These are phyloP conservation scores for Lentinula novae-zelandiae DNA, from an alignment of 1,284 basidiomycete species.

Conservation along the genomic window DNA sequence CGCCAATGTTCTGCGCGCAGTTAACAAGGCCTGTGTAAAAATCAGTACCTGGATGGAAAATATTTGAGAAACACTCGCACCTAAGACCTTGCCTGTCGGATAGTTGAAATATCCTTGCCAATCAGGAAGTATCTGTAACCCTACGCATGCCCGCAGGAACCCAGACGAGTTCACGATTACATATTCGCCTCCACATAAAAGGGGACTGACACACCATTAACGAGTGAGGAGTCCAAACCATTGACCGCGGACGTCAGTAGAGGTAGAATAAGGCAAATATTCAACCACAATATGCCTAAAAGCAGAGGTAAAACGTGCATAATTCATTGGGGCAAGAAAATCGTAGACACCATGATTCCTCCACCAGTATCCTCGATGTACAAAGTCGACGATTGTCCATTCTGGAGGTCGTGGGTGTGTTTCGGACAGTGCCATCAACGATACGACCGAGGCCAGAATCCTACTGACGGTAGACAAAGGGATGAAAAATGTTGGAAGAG, in stretches of 20 bases:
- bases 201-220: conserved; percentile 46
- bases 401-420: conserved; percentile 28
- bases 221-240: conserved; percentile 59
- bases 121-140: conserved; percentile 60
- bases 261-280: conserved; percentile 55
- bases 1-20: conserved; percentile 60
- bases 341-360: conserved; percentile 44
- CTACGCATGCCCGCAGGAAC: conserved; percentile 24
- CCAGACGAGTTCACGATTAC: too few species aligned
- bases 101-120: conserved; percentile 53
- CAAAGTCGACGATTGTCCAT: conserved; percentile 55
- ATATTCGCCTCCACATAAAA: background rate
- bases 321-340: background rate
- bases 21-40: conserved; percentile 50
- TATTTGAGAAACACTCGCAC: conserved; percentile 23
- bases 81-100: conserved; percentile 49
- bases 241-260: conserved; percentile 58
- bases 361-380: conserved; percentile 61
- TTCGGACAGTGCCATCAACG: background rate
- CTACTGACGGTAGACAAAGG: background rate
- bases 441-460: background rate
- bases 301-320: background rate
- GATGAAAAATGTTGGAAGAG: background rate
- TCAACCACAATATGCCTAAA: conserved; percentile 56
- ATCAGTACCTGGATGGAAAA: background rate